These are phyloP conservation scores for Cystoderma amianthinum DNA, from an alignment of 768 basidiomycete species.

Conservation along the genomic window DNA sequence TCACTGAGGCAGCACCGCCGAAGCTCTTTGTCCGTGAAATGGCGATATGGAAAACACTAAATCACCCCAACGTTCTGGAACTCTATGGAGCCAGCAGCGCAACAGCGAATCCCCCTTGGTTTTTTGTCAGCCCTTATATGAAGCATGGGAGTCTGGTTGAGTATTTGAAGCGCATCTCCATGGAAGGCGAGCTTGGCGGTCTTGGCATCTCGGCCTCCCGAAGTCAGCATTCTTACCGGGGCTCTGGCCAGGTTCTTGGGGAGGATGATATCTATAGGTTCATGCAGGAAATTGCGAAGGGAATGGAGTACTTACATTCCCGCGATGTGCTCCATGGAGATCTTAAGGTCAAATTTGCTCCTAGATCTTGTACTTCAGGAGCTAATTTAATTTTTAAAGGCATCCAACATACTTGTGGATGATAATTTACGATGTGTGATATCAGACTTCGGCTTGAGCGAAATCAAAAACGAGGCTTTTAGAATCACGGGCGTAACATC, in stretches of 20 bases:
- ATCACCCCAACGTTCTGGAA: conserved; percentile 60
- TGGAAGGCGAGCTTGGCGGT: conserved; percentile 7
- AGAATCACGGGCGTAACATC: conserved; percentile 45
- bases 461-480: conserved; percentile 69
- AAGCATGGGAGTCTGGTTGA: conserved; percentile 53
- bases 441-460: conserved; percentile 79
- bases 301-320: conserved; percentile 76
- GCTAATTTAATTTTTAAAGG: conserved; percentile 24
- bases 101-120: conserved; percentile 60
- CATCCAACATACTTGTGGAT: conserved; percentile 71
- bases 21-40: conserved; percentile 63
- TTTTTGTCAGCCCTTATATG: conserved; percentile 69
- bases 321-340: conserved; percentile 72
- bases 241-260: conserved; percentile 12
- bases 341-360: conserved; percentile 51
- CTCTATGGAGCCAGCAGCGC: conserved; percentile 72
- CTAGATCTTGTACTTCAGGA: neutral
- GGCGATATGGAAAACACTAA: conserved; percentile 58
- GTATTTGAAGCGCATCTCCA: conserved; percentile 37
- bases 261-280: conserved; percentile 46
- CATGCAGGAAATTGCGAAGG: conserved; percentile 69
- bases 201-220: neutral
- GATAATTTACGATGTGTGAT: conserved; percentile 63
- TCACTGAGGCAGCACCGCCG: conserved; percentile 51
- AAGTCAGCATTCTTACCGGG: neutral